Percentiles rank a stretch among this genome's conserved stretches.
phyloP scores from a whole-genome alignment of 1,139 yeast genomes.

The Saccharomyces hybrid region DNA sequence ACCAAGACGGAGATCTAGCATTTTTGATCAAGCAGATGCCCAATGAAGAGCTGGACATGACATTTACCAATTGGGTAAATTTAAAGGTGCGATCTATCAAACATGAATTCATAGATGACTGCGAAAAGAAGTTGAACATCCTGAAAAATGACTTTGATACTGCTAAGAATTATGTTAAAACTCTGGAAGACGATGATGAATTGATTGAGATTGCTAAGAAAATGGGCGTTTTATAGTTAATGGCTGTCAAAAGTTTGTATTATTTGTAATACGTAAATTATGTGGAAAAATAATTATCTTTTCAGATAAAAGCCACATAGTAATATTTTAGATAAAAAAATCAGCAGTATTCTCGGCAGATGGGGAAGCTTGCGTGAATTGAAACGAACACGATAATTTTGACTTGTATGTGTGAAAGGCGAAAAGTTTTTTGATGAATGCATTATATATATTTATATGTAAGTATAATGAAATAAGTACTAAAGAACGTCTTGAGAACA shows the following conservation, averaged over 20 bases:
- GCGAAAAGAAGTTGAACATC: constrained; percentile 36
- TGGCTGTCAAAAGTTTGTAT: neutral
- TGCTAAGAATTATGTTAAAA: constrained; percentile 8
- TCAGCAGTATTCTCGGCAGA: no score
- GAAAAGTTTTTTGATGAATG: neutral
- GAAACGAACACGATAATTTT: neutral
- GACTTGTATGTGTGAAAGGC: neutral
- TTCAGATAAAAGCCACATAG: neutral
- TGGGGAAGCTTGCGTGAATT: no score
- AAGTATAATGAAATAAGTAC: neutral
- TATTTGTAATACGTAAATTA: neutral
- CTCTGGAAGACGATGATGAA: constrained; percentile 15
- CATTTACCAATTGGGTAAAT: constrained; percentile 60
- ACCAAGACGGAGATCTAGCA: constrained; percentile 55
- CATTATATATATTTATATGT: neutral
- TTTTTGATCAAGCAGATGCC: constrained; percentile 64
- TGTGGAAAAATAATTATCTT: neutral
- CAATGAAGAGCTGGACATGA: constrained; percentile 57
- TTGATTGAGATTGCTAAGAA: constrained; percentile 14
- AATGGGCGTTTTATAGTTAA: constrained; percentile 6
- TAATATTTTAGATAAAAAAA: no score
- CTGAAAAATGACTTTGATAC: constrained; percentile 22
- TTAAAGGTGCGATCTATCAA: constrained; percentile 39
- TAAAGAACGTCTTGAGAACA: neutral
- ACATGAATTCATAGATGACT: constrained; percentile 37